A percentile compares a stretch with the other conserved stretches of the same genome.
Evolutionary conservation across 2,329 filamentous ascomycete species (phyloP).

Genomic region (Ascomycota sp.): DNA sequence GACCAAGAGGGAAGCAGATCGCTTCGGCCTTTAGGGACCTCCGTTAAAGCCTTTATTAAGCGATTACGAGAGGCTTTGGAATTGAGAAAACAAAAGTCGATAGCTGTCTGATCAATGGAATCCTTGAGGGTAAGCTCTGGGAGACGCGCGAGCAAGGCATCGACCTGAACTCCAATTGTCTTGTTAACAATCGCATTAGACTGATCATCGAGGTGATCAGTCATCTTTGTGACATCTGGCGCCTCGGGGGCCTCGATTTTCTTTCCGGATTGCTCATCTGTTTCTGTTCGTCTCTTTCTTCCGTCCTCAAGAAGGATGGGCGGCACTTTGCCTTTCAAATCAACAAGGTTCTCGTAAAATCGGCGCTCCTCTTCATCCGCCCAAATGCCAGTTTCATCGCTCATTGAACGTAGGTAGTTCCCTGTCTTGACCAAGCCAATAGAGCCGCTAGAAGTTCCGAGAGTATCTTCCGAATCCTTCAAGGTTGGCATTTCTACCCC

Average conservation of each 20-base stretch:
- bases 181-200: slow-evolving; percentile 94
- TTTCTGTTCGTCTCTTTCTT: slow-evolving; percentile 77
- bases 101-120: slow-evolving; percentile 69
- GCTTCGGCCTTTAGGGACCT: slow-evolving; percentile 80
- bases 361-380: slow-evolving; percentile 93
- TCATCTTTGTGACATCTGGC: slow-evolving; percentile 25
- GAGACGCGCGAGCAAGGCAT: slow-evolving; percentile 67
- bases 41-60: slow-evolving; percentile 75
- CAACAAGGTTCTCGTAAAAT: slow-evolving; percentile 92
- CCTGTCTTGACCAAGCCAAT: slow-evolving; percentile 88
- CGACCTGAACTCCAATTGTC: slow-evolving; percentile 89
- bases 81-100: slow-evolving; percentile 95
- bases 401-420: slow-evolving; percentile 75
- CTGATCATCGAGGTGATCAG: slow-evolving; percentile 47
- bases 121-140: slow-evolving; percentile 85
- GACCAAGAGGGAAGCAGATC: slow-evolving; percentile 81
- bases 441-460: slow-evolving; percentile 43
- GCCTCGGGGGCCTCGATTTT: slow-evolving; percentile 36
- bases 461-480: slow-evolving; percentile 54
- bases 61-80: slow-evolving; percentile 94
- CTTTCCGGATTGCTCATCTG: slow-evolving; percentile 63
- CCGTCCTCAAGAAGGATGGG: slow-evolving; percentile 79
- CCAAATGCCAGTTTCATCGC: slow-evolving; percentile 87
- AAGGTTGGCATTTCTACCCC: slow-evolving; percentile 85
- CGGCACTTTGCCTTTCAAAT: slow-evolving; percentile 87